A percentile compares a stretch with the other conserved stretches of the same genome.
Conservation (phyloP, 495 filamentous ascomycete genomes). For the Penicillium taxi region DNA sequence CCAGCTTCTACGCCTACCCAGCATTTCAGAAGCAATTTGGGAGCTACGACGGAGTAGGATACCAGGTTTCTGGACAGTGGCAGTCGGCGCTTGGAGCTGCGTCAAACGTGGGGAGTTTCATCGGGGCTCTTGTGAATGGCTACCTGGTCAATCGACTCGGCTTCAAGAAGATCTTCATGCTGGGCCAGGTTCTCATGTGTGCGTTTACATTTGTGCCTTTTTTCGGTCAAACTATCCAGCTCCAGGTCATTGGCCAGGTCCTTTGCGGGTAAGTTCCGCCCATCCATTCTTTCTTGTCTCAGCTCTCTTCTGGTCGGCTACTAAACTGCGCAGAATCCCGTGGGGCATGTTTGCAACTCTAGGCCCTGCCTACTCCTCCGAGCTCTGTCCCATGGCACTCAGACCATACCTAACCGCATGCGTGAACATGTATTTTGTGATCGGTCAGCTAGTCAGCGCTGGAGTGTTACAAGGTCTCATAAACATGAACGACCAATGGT, state of each 20-base stretch:
- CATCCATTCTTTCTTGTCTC: too few species aligned
- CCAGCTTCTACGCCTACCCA: slow-evolving; percentile 33
- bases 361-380: slow-evolving; percentile 55
- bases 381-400: slow-evolving; percentile 52
- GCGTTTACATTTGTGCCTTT: slow-evolving; percentile 49
- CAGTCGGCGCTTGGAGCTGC: slow-evolving; percentile 30
- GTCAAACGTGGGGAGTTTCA: slow-evolving; percentile 27
- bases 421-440: slow-evolving; percentile 61
- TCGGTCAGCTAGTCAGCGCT: slow-evolving; percentile 52
- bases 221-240: slow-evolving; percentile 37
- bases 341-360: slow-evolving; percentile 50
- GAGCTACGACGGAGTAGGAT: slow-evolving; percentile 13
- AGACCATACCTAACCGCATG: slow-evolving; percentile 50
- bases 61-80: slow-evolving; percentile 29
- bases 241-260: slow-evolving; percentile 32
- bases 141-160: slow-evolving; percentile 41
- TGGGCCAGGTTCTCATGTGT: slow-evolving; percentile 37
- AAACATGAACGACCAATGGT: slow-evolving; percentile 22
- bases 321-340: too few species aligned
- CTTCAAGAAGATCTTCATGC: slow-evolving; percentile 34
- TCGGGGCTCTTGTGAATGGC: slow-evolving; percentile 33
- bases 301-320: too few species aligned
- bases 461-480: slow-evolving; percentile 47
- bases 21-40: slow-evolving; percentile 34
- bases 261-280: slow-evolving; percentile 40